Conservation (phyloP, 306 rosid species). For the Gastrolobium bilobum region DNA sequence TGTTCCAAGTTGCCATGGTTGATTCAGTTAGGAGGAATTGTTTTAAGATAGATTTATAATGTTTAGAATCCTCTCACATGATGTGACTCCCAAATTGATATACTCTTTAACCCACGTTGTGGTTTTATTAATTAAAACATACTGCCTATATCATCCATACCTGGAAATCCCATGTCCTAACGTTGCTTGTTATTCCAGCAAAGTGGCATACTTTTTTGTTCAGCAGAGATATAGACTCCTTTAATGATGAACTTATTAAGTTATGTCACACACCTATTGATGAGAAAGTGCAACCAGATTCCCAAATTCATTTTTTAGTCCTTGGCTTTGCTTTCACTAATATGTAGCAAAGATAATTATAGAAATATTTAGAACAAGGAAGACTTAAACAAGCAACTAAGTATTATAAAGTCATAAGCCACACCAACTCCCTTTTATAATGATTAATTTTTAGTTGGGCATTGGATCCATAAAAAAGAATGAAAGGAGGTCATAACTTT, state of each 20-base stretch:
- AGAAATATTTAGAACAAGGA: constrained; percentile 15
- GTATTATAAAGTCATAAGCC: constrained; percentile 34
- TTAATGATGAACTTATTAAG: constrained; percentile 35
- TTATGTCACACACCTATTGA: constrained; percentile 38
- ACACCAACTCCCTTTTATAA: constrained; percentile 34
- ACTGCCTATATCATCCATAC: background rate
- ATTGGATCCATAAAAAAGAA: constrained; percentile 53
- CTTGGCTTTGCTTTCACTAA: constrained; percentile 13
- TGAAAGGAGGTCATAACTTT: constrained; percentile 53
- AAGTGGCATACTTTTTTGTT: constrained; percentile 1
- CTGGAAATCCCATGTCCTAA: constrained; percentile 7
- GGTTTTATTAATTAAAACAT: background rate
- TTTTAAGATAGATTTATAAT: no score
- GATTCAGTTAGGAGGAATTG: no score
- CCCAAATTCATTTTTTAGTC: constrained; percentile 14
- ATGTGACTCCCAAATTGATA: no score
- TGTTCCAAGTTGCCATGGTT: no score
- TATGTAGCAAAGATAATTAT: constrained; percentile 10
- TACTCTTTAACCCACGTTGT: no score
- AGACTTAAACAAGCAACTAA: constrained; percentile 32
- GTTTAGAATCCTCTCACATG: no score
- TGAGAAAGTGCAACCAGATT: constrained; percentile 44
- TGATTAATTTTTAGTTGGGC: constrained; percentile 47
- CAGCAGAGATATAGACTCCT: background rate
- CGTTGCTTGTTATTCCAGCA: constrained; percentile 50